These are phyloP conservation scores for Cyclotella sp. DNA, from an alignment of 108 stramenopile species.

Conservation along the genomic window DNA sequence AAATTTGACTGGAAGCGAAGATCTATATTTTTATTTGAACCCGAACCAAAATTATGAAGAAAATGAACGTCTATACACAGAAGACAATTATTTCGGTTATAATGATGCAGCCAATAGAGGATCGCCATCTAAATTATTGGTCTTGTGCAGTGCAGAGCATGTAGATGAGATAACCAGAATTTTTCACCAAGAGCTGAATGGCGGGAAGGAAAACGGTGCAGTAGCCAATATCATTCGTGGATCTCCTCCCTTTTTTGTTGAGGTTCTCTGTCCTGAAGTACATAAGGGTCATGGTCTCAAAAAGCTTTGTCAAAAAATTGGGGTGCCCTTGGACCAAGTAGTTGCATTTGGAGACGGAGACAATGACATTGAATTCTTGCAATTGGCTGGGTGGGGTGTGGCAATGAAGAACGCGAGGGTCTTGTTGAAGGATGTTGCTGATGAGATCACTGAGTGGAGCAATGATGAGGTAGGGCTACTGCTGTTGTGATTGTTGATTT, in stretches of 20 bases:
- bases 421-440: slow-evolving; percentile 58
- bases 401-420: slow-evolving; percentile 80
- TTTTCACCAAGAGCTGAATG: background rate
- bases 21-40: slow-evolving; percentile 31
- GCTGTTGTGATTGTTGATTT: background rate
- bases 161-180: slow-evolving; percentile 27
- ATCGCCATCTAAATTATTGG: slow-evolving; percentile 61
- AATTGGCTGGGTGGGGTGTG: slow-evolving; percentile 66
- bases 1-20: slow-evolving; percentile 55
- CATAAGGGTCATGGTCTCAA: slow-evolving; percentile 68
- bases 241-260: slow-evolving; percentile 61
- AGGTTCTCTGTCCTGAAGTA: slow-evolving; percentile 58
- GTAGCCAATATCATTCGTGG: slow-evolving; percentile 49
- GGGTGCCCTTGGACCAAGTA: slow-evolving; percentile 49
- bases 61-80: background rate
- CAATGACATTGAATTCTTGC: slow-evolving; percentile 78
- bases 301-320: slow-evolving; percentile 55
- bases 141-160: slow-evolving; percentile 48
- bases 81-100: slow-evolving; percentile 47
- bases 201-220: slow-evolving; percentile 1
- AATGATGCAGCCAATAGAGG: slow-evolving; percentile 23
- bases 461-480: slow-evolving; percentile 56
- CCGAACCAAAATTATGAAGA: background rate
- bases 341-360: slow-evolving; percentile 84
- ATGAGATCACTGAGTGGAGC: slow-evolving; percentile 57